These are phyloP conservation scores for Euphorbia celastroides DNA, from an alignment of 441 rosid species.

Conservation along the genomic window DNA sequence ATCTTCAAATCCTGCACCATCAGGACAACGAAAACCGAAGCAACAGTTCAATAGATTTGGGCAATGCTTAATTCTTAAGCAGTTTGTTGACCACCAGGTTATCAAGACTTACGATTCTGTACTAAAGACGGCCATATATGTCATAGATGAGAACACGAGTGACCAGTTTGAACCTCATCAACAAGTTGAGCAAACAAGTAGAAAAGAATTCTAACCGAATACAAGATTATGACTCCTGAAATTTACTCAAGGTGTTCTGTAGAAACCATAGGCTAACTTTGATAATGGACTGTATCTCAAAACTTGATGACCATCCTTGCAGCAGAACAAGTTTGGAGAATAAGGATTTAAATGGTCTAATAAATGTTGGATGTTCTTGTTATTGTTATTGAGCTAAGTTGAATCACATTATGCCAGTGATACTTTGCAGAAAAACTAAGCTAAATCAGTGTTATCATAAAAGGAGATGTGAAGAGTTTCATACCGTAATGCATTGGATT, in stretches of 20 bases:
- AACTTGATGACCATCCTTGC: not conserved
- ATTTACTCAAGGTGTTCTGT: not conserved
- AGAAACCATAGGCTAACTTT: too few species aligned
- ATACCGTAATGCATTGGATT: slow-evolving; percentile 36
- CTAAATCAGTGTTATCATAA: not conserved
- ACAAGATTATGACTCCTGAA: not conserved
- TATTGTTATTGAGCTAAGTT: too few species aligned
- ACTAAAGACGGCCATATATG: not conserved
- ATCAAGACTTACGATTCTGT: not conserved
- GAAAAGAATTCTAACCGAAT: not conserved
- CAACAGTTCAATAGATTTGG: too few species aligned
- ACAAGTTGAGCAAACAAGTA: too few species aligned
- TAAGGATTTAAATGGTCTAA: not conserved
- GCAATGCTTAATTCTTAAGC: not conserved
- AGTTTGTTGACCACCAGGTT: not conserved
- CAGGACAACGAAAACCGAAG: not conserved
- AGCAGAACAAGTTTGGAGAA: not conserved
- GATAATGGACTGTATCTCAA: not conserved
- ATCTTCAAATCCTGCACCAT: slow-evolving; percentile 41
- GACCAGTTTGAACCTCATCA: too few species aligned
- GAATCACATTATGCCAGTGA: not conserved
- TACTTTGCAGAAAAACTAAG: not conserved
- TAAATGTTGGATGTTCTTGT: not conserved
- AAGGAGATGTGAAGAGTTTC: not conserved
- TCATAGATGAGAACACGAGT: too few species aligned